Base-by-base conservation (phyloP, 2,329 filamentous ascomycete genomes). In the Aspergillus aculeatus region DNA sequence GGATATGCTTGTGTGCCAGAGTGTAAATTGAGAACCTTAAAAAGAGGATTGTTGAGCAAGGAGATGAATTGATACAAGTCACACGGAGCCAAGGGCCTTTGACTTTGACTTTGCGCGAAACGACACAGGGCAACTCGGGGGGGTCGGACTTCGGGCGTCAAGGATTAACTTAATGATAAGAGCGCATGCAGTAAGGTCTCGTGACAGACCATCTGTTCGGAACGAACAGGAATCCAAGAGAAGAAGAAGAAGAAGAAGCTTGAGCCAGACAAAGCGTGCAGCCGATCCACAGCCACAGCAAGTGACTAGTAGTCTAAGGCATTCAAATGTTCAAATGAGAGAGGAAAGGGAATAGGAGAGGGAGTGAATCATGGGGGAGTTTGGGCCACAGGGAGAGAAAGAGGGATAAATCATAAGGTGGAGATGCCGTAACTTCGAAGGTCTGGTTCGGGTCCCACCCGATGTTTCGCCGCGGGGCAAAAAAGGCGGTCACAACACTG, bases 351-450 rank as follows among this genome's bases (percentile, higher is more conserved):
- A 14, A 32, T 9, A 35, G 12, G 31, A 35, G 49, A 24, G 52
- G 26, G 41, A 24, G 23, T 50, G 19, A 49, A 51, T 32, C 12
- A 54, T 24, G 38, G 38, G 26, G 29, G 26, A 29, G 7, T 29
- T 29, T 29, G 9, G 48, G 53, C 50, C 50, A 50, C 51, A 51
- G 58, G 47, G 50, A 50, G 23, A 50, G 55, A 31, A 44, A 23
- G n/a, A 31, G 47, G 32, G 24, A 14, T 16, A 35, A 35, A 16
- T 35, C 11, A 35, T 35, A 35, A 44, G 26, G 38, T 44, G 38
- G 38, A 44, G 38, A 44, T 44, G 38, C 38, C 38, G 38, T 29
- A 29, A 29, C 26, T 29, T 29, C 26, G 7, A 35, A 16, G 32
- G 38, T 6, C 14, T 19, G 38, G 38, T 44, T 44, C 38, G 38